Evolutionary conservation across 1,284 basidiomycete genomes (phyloP), one percentile per base, ranked within the genome.

Genomic region (Pseudozyma sp.): DNA sequence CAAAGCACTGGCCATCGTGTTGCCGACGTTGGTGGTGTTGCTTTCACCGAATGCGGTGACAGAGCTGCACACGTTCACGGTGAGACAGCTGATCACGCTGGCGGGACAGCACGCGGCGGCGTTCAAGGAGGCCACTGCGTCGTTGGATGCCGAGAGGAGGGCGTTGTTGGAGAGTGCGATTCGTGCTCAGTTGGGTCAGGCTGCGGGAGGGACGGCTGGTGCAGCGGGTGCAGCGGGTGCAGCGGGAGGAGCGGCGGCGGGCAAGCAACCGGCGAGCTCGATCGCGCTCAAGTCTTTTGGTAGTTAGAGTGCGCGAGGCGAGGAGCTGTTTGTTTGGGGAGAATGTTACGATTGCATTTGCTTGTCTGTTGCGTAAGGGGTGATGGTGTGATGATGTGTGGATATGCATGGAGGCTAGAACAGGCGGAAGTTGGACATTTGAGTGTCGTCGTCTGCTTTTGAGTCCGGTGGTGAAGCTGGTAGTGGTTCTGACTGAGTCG

Each of bases 91-190:
- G 5, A 86, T 98, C 17, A 86, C 88, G 3, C 90, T 94, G 51
- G 95, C 94, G 0, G 89, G 92, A 0, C 86, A 88, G 0, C 89
- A 91, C 3, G 92, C 94, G 0, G 84, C 86, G 4, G 89, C 92
- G 16, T 97, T 98, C 88, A 94, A 93, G 83, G 92, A 94, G 51
- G 94, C 92, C 2, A 92, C 92, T 4, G 88, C 86, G 3, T 89
- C 89, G 39, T 87, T 98, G 51, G 89, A 91, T 16, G 84, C 87
- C 8, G 85, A 87, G 0, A 87, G 88, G 16, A 86, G 90, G 57
- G 89, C 91, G 40, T 84, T 88, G 17, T 85, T 98, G 54, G 95
- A 98, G 83, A 87, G 88, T 40, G 90, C 92, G 0, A 89, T 97
- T 37, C 45, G 71, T 7, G 59, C 71, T 13, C 71, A 75, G 37